Evolutionary conservation across 2,329 filamentous ascomycete genomes (phyloP), one percentile per base, ranked within the genome.

Genomic region (Calonectria fujianensis): DNA sequence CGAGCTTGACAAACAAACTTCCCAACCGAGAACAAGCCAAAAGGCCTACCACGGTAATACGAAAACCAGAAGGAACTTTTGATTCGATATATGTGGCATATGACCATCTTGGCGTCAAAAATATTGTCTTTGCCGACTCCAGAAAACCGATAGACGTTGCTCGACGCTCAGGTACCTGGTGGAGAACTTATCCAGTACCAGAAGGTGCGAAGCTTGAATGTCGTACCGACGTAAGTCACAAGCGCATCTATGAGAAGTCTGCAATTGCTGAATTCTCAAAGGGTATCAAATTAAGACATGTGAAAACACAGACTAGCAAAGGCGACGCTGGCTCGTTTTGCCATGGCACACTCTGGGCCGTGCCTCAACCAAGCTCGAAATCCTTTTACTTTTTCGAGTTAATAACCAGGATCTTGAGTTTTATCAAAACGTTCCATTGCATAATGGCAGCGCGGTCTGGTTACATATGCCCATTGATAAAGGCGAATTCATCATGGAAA

Each of bases 401-500:
- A 4, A 4, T 13, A 13, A 5, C 16, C 18, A 27, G 14, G 4
- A 13, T 27, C 9, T 14, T 3, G 7, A 59, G 9, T 37, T 24
- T 11, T 59, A 37, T 59, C 31, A 31, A 59, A n/a, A 37, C 16
- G 14, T 4, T 7, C 10, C 31, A 29, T 18, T 9, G 32, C 1
- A 57, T 20, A 20, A 37, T n/a, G 29, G 18, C 11, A 14, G n/a
- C 4, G 18, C 31, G 27, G 27, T 29, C 32, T 59, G 18, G 54
- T 39, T 37, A 59, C 32, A 57, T n/a, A 35, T 57, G 52, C 52
- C 31, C 2, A 57, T 59, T 35, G 54, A 59, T 24, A 37, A 35
- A 59, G 18, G 32, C 4, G 54, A 59, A 29, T 57, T n/a, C 16
- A 32, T 57, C 31, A 5, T n/a, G 31, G 54, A 59, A 37, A 24